Evolutionary conservation across 1,284 basidiomycete species (phyloP).

Genomic region (Pulveroboletus sp.): DNA sequence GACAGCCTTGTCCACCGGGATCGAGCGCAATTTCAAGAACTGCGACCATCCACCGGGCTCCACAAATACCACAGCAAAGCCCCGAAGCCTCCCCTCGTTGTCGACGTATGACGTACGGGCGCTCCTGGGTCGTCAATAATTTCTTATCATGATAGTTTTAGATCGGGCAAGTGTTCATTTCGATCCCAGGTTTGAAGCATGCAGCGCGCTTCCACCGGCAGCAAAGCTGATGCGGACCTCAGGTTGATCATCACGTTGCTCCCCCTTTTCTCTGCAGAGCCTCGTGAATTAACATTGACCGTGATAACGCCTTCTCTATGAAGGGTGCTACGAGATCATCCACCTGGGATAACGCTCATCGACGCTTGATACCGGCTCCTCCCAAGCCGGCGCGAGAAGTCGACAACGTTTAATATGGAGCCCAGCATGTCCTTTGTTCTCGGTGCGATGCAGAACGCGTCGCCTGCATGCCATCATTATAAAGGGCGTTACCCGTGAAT

Average conservation of each 20-base stretch:
- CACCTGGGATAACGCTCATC: constrained; percentile 13
- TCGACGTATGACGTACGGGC: constrained; percentile 6
- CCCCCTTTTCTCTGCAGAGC: not conserved
- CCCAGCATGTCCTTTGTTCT: constrained; percentile 8
- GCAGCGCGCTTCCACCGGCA: not conserved
- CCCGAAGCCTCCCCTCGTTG: constrained; percentile 26
- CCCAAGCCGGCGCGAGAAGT: constrained; percentile 19
- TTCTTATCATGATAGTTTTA: not conserved
- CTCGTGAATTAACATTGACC: not conserved
- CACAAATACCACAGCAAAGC: not conserved
- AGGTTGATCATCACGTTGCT: too few species aligned
- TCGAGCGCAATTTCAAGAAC: not conserved
- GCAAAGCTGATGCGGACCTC: not conserved
- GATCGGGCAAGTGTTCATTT: not conserved
- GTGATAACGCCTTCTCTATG: not conserved
- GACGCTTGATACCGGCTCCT: constrained; percentile 1
- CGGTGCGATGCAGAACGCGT: constrained; percentile 4
- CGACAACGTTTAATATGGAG: constrained; percentile 1
- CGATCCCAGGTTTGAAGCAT: not conserved
- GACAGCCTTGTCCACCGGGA: not conserved
- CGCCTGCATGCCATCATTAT: constrained; percentile 10
- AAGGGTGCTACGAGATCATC: not conserved
- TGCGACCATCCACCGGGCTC: not conserved
- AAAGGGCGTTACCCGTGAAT: constrained; percentile 13
- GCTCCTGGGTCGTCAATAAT: not conserved